Percentiles rank a stretch among this genome's conserved stretches.
These are phyloP conservation scores for Quercus engelmannii DNA, from an alignment of 306 rosid species.

Conservation along the genomic window DNA sequence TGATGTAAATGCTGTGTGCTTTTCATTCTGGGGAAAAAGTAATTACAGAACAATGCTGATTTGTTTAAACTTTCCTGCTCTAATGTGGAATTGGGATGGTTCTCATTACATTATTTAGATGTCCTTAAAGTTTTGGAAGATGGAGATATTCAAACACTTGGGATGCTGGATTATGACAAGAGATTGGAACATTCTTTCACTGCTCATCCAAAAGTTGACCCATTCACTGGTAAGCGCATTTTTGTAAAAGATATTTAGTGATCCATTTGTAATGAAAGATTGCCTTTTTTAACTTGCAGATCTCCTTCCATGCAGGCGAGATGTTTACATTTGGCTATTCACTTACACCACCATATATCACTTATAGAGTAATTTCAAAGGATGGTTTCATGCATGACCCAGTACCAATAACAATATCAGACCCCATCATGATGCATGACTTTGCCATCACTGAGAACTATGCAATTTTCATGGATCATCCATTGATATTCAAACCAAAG, in stretches of 20 bases:
- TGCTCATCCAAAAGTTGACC: conserved; percentile 98
- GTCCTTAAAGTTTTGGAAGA: conserved; percentile 90
- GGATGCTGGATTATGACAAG: conserved; percentile 91
- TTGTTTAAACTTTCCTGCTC: conserved; percentile 15
- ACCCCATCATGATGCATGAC: conserved; percentile 94
- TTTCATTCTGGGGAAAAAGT: conserved; percentile 13
- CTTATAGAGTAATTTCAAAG: conserved; percentile 88
- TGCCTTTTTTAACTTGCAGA: conserved; percentile 12
- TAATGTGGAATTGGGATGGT: conserved; percentile 19
- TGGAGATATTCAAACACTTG: conserved; percentile 94
- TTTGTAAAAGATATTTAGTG: conserved; percentile 15
- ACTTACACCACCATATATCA: conserved; percentile 75
- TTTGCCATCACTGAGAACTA: conserved; percentile 90
- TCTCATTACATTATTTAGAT: conserved; percentile 48
- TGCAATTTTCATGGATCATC: conserved; percentile 92
- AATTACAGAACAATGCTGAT: neutral
- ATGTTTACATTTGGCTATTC: conserved; percentile 97
- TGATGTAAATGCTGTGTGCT: neutral
- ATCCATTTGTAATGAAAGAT: conserved; percentile 10
- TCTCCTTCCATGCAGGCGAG: conserved; percentile 69
- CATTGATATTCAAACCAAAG: conserved; percentile 81
- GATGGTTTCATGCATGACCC: conserved; percentile 94
- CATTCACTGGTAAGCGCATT: conserved; percentile 66
- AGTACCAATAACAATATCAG: conserved; percentile 79
- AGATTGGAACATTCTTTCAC: conserved; percentile 86